Evolutionary conservation across 1,139 yeast species (phyloP), one percentile per base, ranked within the genome.

Genomic region (Schizosaccharomyces versatilis): DNA sequence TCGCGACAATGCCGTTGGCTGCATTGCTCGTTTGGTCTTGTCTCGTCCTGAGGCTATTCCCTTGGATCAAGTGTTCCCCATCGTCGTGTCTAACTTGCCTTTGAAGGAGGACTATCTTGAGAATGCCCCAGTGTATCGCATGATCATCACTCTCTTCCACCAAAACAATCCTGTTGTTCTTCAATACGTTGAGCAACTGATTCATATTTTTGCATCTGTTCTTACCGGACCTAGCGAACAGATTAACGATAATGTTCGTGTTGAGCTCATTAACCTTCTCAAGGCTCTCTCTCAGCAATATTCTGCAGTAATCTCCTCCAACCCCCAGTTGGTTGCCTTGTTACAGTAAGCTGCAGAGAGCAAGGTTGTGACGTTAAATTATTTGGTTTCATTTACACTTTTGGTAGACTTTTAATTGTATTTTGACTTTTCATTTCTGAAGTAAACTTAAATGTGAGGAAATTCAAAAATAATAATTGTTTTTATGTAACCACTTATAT

Each of bases 21-120:
- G 98, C 75, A 94, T 88, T 59, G 86, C 95, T 40, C 80, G 98
- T 70, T 76, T 90, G 84, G 76, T 84, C 19, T 72, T 84, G 67
- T 81, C 81, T 66, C 77, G 83, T 66, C 79, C 78, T 63, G 71
- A 71, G 55, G 76, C 81, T 52, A 80, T 90, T 61, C 97, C 97
- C 59, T 70, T 86, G 63, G 78, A 76, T 59, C 94, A 80, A 61
- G 83, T 90, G 41, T 68, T 90, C 55, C 85, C 86, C 51, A 83
- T 81, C 47, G 73, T 93, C 63, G 72, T 88, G 60, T 71, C 73
- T 55, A 90, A 83, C 65, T 74, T 93, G 66, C 99, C 99, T 55
- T 76, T 90, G 66, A 77, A 80, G 65, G 79, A 88, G 56, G 97
- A 90, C 8, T 81, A 76, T 62, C 97, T 88, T 71, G 99, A 90